Evolutionary conservation across 345 rosid species (phyloP), one percentile per base, ranked within the genome.

Genomic region (Noccaea caerulescens): DNA sequence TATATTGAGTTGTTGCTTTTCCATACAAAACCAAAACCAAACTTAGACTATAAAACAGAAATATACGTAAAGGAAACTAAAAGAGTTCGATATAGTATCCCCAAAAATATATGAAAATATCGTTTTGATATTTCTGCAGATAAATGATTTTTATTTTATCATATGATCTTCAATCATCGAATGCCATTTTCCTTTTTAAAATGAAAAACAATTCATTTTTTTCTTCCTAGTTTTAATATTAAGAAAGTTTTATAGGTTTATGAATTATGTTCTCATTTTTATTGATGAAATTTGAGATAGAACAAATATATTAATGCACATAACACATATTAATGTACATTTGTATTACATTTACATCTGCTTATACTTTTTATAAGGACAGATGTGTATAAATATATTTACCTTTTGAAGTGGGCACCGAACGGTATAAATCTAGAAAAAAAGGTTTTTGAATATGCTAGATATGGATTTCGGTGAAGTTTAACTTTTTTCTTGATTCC

Each of bases 401-500:
- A 58, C 33, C 18, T 58, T 36, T 7, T 14, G 14, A 42, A 20
- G 38, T 72, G 56, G 39, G 18, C 63, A 52, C 52, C 34, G 37
- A 16, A 36, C 36, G 13, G 33, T 20, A 10, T 42, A 43, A 53
- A 34, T 63, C 9, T 42, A 60, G 11, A 72, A 39, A 34, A 62
- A 53, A 34, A 62, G 52, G 20, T 37, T 13, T 65, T 41, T 58
- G 55, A 58, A 67, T 75, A 75, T 60, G 63, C 50, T 43, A 16
- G 38, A 45, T 25, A 53, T 52, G 25, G 8, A 63, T 43, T 67
- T 74, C 57, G 63, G 73, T 36, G 36, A 51, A 51, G 30, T 23
- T 34, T 33, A 42, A 67, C 9, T 10, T 75, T 75, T 68, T 53
- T 27, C n/a, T 13, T 52, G 50, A 68, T 75, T 68, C 64, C 55